These are phyloP conservation scores for Westerdykella ornata DNA, from an alignment of 2,329 filamentous ascomycete genomes.

Conservation along the genomic window DNA sequence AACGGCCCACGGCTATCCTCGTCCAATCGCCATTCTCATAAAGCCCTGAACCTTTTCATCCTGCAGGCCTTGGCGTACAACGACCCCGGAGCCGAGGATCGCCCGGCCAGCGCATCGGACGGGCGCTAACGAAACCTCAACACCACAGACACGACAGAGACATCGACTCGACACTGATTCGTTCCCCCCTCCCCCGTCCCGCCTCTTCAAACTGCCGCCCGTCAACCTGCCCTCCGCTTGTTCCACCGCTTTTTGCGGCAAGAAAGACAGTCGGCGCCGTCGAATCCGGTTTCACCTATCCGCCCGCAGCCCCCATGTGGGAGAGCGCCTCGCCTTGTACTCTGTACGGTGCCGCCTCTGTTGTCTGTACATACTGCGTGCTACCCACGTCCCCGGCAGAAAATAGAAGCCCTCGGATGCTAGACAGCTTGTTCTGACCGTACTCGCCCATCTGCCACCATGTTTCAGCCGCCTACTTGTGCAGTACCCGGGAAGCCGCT, in stretches of 20 bases:
- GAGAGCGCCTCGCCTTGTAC: slow-evolving; percentile 30
- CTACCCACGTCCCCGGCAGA: slow-evolving; percentile 12
- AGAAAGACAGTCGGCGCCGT: slow-evolving; percentile 17
- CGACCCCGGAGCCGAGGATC: slow-evolving; percentile 3
- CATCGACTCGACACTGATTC: slow-evolving; percentile 17
- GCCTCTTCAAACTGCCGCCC: slow-evolving; percentile 31
- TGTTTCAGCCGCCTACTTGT: slow-evolving; percentile 35
- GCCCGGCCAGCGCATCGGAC: slow-evolving; percentile 7
- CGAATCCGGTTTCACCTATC: slow-evolving; percentile 30
- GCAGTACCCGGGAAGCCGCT: too few species aligned
- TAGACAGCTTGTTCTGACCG: slow-evolving; percentile 17
- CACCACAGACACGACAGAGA: slow-evolving; percentile 24
- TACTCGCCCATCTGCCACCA: slow-evolving; percentile 31
- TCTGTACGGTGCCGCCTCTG: slow-evolving; percentile 13
- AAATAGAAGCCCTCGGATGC: slow-evolving; percentile 15
- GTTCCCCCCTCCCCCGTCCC: too few species aligned
- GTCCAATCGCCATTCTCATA: slow-evolving; percentile 22
- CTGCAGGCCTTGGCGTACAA: slow-evolving; percentile 7
- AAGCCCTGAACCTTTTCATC: slow-evolving; percentile 28
- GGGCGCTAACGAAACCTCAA: slow-evolving; percentile 25
- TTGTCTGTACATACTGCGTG: too few species aligned
- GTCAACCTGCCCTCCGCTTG: slow-evolving; percentile 4
- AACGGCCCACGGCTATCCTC: slow-evolving; percentile 21
- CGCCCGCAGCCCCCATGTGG: slow-evolving; percentile 31
- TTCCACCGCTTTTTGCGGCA: too few species aligned